These are phyloP conservation scores for Alternaria hordeiaustralica DNA, from an alignment of 2,329 filamentous ascomycete genomes.

Conservation along the genomic window DNA sequence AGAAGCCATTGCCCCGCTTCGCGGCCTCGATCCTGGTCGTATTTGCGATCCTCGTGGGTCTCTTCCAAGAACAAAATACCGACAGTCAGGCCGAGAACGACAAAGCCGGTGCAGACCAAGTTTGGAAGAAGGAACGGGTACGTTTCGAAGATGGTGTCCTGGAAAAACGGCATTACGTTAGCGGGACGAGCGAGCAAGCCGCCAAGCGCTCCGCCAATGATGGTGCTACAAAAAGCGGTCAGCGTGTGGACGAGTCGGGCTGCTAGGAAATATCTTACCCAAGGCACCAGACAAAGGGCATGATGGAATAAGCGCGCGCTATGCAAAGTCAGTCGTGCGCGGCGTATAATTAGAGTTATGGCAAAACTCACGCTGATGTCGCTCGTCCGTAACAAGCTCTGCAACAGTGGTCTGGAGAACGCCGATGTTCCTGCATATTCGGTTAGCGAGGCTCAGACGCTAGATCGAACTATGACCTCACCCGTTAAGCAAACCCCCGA, in stretches of 20 bases:
- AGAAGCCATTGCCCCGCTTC: slow-evolving; percentile 77
- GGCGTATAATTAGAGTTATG: slow-evolving; percentile 8
- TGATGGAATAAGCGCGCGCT: slow-evolving; percentile 94
- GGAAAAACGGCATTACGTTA: slow-evolving; percentile 80
- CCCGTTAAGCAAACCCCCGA: slow-evolving; percentile 93
- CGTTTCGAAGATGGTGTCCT: slow-evolving; percentile 78
- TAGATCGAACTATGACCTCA: slow-evolving; percentile 56
- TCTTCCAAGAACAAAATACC: slow-evolving; percentile 91
- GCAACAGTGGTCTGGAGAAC: slow-evolving; percentile 95
- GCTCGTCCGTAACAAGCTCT: slow-evolving; percentile 89
- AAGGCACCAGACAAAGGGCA: slow-evolving; percentile 98
- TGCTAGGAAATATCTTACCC: slow-evolving; percentile 62
- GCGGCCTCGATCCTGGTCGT: slow-evolving; percentile 75
- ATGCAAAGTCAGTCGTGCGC: slow-evolving; percentile 32
- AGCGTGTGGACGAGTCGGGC: slow-evolving; percentile 21
- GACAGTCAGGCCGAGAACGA: slow-evolving; percentile 75
- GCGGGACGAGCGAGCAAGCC: slow-evolving; percentile 89
- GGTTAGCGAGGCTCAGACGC: slow-evolving; percentile 38
- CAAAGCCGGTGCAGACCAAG: slow-evolving; percentile 82
- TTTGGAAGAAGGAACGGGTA: slow-evolving; percentile 94
- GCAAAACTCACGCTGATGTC: slow-evolving; percentile 77
- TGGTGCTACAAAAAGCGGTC: slow-evolving; percentile 67
- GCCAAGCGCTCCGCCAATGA: slow-evolving; percentile 89
- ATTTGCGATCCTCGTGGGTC: slow-evolving; percentile 84
- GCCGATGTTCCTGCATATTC: slow-evolving; percentile 76